phyloP scores from a whole-genome alignment of 2,329 filamentous ascomycete genomes.

The Cladosporium colombiae region DNA sequence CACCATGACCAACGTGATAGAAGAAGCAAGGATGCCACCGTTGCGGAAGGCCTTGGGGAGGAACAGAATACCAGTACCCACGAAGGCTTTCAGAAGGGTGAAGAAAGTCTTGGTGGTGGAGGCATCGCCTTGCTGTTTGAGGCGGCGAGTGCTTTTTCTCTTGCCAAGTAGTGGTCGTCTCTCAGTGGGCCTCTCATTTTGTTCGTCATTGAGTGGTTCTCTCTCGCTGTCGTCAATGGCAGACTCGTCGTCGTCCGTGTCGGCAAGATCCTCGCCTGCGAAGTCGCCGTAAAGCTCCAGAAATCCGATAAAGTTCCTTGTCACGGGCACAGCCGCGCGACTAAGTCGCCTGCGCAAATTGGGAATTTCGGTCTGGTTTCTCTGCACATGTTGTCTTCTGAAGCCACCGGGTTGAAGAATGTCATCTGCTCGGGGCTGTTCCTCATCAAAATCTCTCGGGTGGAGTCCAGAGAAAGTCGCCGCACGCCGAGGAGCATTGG shows the following conservation, averaged over 20 bases:
- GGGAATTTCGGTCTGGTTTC: slow-evolving; percentile 29
- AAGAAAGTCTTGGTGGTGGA: slow-evolving; percentile 74
- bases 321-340: slow-evolving; percentile 55
- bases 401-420: slow-evolving; percentile 56
- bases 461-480: slow-evolving; percentile 63
- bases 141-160: slow-evolving; percentile 53
- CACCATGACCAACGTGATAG: slow-evolving; percentile 65
- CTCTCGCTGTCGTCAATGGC: slow-evolving; percentile 61
- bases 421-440: slow-evolving; percentile 44
- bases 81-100: slow-evolving; percentile 75
- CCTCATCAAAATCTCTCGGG: slow-evolving; percentile 30
- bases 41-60: slow-evolving; percentile 78
- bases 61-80: slow-evolving; percentile 81
- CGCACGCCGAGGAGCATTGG: slow-evolving; percentile 54
- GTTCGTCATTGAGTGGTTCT: slow-evolving; percentile 47
- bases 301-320: slow-evolving; percentile 73
- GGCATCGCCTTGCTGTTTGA: slow-evolving; percentile 59
- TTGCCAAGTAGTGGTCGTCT: slow-evolving; percentile 62
- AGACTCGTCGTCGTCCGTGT: slow-evolving; percentile 55
- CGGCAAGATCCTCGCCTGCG: slow-evolving; percentile 68
- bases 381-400: slow-evolving; percentile 53
- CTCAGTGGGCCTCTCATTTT: slow-evolving; percentile 57
- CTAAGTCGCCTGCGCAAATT: slow-evolving; percentile 45
- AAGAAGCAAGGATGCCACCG: slow-evolving; percentile 74
- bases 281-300: slow-evolving; percentile 75